These are phyloP conservation scores for Paxillus involutus DNA, from an alignment of 768 basidiomycete species.

Conservation along the genomic window DNA sequence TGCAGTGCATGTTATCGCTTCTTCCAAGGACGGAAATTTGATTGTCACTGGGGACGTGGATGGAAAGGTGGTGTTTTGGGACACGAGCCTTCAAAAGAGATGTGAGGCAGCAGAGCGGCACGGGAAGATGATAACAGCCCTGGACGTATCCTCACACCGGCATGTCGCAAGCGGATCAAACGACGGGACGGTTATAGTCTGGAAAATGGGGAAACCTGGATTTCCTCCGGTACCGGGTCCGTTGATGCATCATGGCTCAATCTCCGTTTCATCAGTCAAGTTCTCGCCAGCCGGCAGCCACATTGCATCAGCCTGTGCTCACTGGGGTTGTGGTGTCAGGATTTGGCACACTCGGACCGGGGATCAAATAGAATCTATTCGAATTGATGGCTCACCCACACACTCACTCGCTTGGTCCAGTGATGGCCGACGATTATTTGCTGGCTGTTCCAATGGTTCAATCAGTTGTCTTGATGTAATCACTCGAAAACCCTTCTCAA, in stretches of 20 bases:
- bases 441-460: constrained; percentile 8
- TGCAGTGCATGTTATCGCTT: background rate
- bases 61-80: constrained; percentile 4
- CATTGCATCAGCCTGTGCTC: constrained; percentile 8
- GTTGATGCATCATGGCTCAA: background rate
- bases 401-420: constrained; percentile 16
- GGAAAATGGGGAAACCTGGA: background rate
- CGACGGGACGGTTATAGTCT: constrained; percentile 1
- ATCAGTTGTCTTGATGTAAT: constrained; percentile 10
- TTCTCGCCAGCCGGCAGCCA: constrained; percentile 14
- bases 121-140: background rate
- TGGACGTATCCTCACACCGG: constrained; percentile 8
- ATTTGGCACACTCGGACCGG: constrained; percentile 16
- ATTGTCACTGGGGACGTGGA: constrained; percentile 6
- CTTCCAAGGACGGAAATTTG: constrained; percentile 9
- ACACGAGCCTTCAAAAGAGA: background rate
- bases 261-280: constrained; percentile 11
- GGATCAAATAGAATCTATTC: constrained; percentile 1
- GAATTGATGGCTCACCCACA: background rate
- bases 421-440: constrained; percentile 14
- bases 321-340: background rate
- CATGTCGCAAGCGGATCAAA: constrained; percentile 4
- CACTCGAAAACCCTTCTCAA: background rate
- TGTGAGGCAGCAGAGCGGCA: background rate
- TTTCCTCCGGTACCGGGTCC: background rate